Percentiles rank a stretch among this genome's conserved stretches.
phyloP scores from a whole-genome alignment of 208 protist species.

The Acanthamoeba triangularis region DNA sequence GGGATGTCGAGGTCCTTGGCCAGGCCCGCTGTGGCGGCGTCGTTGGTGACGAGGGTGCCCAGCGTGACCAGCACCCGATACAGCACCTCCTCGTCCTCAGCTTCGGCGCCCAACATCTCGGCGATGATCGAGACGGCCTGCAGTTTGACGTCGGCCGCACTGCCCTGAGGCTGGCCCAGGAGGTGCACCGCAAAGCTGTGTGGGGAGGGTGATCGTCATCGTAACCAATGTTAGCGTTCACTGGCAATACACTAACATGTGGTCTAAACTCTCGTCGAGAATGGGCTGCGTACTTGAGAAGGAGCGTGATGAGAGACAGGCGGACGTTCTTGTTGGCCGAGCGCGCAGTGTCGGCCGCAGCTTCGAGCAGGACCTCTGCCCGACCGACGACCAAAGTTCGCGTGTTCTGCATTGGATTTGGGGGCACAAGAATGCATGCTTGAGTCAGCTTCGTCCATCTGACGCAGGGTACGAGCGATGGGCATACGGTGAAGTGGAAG shows the following conservation, averaged over 20 bases:
- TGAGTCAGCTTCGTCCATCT: too few species aligned
- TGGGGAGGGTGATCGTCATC: background rate
- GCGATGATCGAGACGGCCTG: conserved; percentile 25
- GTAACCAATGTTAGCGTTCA: background rate
- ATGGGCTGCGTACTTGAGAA: background rate
- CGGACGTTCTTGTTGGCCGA: conserved; percentile 31
- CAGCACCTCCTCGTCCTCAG: background rate
- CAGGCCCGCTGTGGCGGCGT: background rate
- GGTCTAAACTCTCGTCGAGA: background rate
- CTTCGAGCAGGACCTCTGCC: conserved; percentile 18
- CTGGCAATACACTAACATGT: background rate
- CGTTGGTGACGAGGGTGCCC: background rate
- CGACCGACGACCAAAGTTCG: background rate
- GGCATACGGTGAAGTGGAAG: background rate
- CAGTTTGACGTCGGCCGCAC: background rate
- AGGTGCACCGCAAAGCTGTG: conserved; percentile 19
- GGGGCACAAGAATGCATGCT: background rate
- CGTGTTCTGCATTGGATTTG: conserved; percentile 3
- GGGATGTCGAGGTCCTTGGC: background rate
- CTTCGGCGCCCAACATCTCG: background rate
- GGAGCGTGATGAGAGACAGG: conserved; percentile 5
- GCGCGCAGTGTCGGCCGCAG: background rate
- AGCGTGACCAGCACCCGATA: conserved; percentile 6
- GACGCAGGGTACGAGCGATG: too few species aligned
- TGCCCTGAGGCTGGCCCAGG: background rate